Evolutionary conservation across 2,329 filamentous ascomycete species (phyloP), one percentile per base, ranked within the genome.

Genomic region (Penicillium sp.): DNA sequence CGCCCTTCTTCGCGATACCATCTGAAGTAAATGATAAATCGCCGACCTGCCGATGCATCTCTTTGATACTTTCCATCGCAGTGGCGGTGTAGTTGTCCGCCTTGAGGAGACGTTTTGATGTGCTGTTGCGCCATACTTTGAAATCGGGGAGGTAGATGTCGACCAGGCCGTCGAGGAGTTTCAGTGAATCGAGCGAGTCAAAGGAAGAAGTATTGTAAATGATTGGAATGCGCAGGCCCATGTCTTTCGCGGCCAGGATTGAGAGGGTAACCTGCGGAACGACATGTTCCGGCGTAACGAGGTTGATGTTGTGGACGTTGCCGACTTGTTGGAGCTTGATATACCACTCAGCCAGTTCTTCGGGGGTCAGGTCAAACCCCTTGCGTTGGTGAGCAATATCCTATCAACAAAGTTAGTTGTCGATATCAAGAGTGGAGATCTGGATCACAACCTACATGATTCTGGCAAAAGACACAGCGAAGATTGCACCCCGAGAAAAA

Each of bases 61-160:
- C 87, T 69, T 85, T 87, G 73, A 95, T 86, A 69, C 89, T 92
- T 74, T 93, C 89, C 74, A 83, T 86, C 0, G 92, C 91, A 0
- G 86, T 85, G 10, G 83, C 78, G 1, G 88, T 84, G 72, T 94
- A 95, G 71, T 91, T 85, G 50, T 91, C 88, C 3, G 89, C 89
- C 72, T 96, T 96, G 37, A 95, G 81, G 33, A 95, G 77, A 11
- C 90, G 81, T 66, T 84, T 88, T 19, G 89, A 89, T 0, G 89
- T 88, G 22, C 74, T 78, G 1, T 81, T 74, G 31, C 84, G 84
- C 90, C 90, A 95, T 10, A 93, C 86, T 73, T 96, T 95, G 80
- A 95, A 95, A 71, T 96, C 91, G 0, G 91, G 89, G n/a, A 96
- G 79, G 71, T 95, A 96, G 46, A 96, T 92, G 71, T 95, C 91